phyloP scores from a whole-genome alignment of 1,284 basidiomycete species.

The Pseudozyma hubeiensis region DNA sequence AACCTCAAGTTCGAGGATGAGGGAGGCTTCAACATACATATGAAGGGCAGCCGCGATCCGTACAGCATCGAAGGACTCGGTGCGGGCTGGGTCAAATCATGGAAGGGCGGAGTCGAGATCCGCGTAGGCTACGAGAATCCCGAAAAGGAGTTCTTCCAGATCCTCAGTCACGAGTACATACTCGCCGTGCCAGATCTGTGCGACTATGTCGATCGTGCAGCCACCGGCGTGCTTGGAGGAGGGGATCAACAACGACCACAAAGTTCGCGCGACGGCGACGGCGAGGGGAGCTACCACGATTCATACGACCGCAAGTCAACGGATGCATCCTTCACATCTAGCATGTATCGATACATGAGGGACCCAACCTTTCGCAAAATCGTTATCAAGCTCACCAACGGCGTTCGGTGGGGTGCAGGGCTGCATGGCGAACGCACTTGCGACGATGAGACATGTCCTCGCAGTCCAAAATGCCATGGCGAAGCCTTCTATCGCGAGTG shows the following conservation, averaged over 20 bases:
- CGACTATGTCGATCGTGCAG: conserved; percentile 71
- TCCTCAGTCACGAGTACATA: conserved; percentile 77
- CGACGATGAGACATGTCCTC: conserved; percentile 75
- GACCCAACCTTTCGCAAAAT: conserved; percentile 60
- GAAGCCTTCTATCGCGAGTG: conserved; percentile 80
- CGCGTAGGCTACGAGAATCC: conserved; percentile 80
- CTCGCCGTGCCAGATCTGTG: conserved; percentile 70
- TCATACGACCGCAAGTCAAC: conserved; percentile 35
- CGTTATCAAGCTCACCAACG: conserved; percentile 78
- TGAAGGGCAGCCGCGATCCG: conserved; percentile 81
- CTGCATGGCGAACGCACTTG: conserved; percentile 87
- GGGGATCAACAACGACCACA: conserved; percentile 11
- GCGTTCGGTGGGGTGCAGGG: conserved; percentile 91
- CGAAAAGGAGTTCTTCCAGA: conserved; percentile 84
- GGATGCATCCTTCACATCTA: conserved; percentile 29
- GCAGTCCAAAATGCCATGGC: conserved; percentile 73
- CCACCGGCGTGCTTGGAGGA: conserved; percentile 67
- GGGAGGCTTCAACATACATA: conserved; percentile 79
- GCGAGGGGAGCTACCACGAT: conserved; percentile 32
- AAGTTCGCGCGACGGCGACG: conserved; percentile 13
- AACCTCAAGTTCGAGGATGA: conserved; percentile 76
- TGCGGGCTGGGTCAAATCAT: conserved; percentile 89
- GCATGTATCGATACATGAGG: conserved; percentile 54
- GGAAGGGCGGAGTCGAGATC: conserved; percentile 81
- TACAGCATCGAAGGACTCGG: conserved; percentile 80